Base-by-base conservation (phyloP, 2,329 filamentous ascomycete species). In the Cadophora malorum region DNA sequence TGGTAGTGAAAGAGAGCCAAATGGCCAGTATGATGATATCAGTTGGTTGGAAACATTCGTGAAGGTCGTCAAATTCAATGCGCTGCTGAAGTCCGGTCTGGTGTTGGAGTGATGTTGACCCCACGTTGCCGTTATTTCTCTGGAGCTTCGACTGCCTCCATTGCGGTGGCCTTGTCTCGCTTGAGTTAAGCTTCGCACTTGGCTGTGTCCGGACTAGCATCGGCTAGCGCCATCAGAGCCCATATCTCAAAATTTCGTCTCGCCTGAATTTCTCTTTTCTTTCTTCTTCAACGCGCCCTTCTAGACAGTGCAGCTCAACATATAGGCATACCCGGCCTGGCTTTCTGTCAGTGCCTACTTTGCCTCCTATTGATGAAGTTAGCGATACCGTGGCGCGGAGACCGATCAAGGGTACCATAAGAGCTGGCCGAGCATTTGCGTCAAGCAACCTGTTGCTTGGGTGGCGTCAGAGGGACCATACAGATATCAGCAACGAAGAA, bases 241-340 rank as follows among this genome's bases (percentile, higher is more conserved):
- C n/a, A 68, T 74, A 71, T 71, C 60, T 68, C 38, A 70, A 72
- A 70, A 65, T 56, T 64, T 66, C 45, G 31, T 25, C 47, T 64
- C 5, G 23, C 49, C 31, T 45, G 47, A 69, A 41, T 53, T 69
- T 21, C 21, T 45, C 31, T 47, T 33, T 81, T 78, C 79, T 80
- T 81, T 79, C 78, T 77, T 79, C 80, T 79, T 75, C 83, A 88
- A 91, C 90, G 90, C 91, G 86, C 85, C 90, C 89, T 86, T 84
- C 80, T 83, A 94, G 92, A 95, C 92, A 95, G 92, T 94, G 88
- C 91, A 91, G 87, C 85, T 85, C 90, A 90, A 88, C 85, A 86
- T 83, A 81, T 81, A 83, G 81, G 71, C 83, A 83, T 83, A 80
- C 83, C 80, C 79, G 83, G 81, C 78, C 80, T 83, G 84, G 82